phyloP scores from a whole-genome alignment of 2,329 filamentous ascomycete genomes.

The Diplodia mutila region DNA sequence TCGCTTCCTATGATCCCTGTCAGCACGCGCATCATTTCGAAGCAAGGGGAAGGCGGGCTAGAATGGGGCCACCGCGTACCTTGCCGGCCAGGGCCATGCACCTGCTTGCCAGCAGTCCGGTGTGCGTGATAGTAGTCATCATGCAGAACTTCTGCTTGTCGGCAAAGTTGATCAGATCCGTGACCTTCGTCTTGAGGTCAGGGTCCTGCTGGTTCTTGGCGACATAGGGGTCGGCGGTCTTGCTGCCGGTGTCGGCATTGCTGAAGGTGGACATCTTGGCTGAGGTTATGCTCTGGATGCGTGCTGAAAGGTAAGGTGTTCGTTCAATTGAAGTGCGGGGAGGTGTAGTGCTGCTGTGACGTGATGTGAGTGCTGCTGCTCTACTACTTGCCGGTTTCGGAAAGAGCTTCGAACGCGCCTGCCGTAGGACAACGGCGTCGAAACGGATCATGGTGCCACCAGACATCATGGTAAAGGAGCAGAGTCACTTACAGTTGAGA shows the following conservation, averaged over 20 bases:
- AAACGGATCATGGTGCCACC: not conserved
- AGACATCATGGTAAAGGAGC: not conserved
- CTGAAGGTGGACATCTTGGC: conserved; percentile 39
- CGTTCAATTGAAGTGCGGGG: not conserved
- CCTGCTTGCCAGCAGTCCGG: conserved; percentile 72
- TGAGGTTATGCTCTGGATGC: not conserved
- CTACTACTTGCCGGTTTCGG: not conserved
- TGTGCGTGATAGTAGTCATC: conserved; percentile 76
- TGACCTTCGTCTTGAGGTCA: conserved; percentile 73
- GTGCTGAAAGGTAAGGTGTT: not conserved
- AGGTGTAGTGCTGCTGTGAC: not conserved
- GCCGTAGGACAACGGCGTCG: not conserved
- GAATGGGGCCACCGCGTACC: conserved; percentile 50
- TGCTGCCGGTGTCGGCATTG: conserved; percentile 45
- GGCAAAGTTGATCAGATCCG: conserved; percentile 73
- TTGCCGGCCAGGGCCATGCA: conserved; percentile 84
- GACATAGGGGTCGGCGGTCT: conserved; percentile 75
- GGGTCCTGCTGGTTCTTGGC: conserved; percentile 74
- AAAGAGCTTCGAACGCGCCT: not conserved
- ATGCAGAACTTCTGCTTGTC: conserved; percentile 79
- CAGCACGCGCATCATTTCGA: conserved; percentile 9
- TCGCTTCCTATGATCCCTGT: conserved; percentile 64
- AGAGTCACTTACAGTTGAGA: conserved; percentile 3
- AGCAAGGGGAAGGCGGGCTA: not conserved
- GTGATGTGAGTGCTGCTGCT: conserved; percentile 10